Percentiles rank a stretch among this genome's conserved stretches.
phyloP scores from a whole-genome alignment of 164 flowering plant genomes.

The Chloranthus sessilifolius region DNA sequence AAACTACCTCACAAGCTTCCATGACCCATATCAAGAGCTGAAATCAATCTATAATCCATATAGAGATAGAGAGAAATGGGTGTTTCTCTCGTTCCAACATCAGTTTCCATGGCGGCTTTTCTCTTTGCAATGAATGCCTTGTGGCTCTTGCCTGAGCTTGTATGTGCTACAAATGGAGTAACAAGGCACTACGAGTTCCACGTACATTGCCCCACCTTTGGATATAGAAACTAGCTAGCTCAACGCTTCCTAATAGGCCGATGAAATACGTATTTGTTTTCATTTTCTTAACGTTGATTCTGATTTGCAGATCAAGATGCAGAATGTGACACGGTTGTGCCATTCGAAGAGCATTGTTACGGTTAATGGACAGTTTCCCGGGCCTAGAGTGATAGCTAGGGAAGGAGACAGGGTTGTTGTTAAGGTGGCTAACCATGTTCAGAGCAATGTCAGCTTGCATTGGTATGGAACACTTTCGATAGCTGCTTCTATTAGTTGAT shows the following conservation, averaged over 20 bases:
- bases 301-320: constrained; percentile 22
- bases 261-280: too few relatives aligned
- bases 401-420: constrained; percentile 42
- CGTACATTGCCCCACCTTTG: constrained; percentile 17
- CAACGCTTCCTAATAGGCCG: too few relatives aligned
- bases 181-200: constrained; percentile 42
- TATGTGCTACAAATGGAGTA: constrained; percentile 16
- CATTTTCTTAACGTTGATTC: too few relatives aligned
- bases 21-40: not conserved
- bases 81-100: constrained; percentile 4
- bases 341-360: constrained; percentile 31
- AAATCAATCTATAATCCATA: too few relatives aligned
- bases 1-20: not conserved
- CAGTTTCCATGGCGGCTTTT: constrained; percentile 5
- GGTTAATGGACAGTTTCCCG: constrained; percentile 43
- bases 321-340: constrained; percentile 38
- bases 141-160: constrained; percentile 16
- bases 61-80: constrained; percentile 19
- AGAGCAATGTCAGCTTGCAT: constrained; percentile 36
- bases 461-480: constrained; percentile 24
- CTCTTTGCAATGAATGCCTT: constrained; percentile 8
- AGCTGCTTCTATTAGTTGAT: not conserved
- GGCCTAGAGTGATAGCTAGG: constrained; percentile 38
- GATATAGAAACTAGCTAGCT: too few relatives aligned
- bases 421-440: constrained; percentile 36